A percentile compares a stretch with the other conserved stretches of the same genome.
phyloP scores from a whole-genome alignment of 2,329 filamentous ascomycete genomes.

The Nemania bipapillata region DNA sequence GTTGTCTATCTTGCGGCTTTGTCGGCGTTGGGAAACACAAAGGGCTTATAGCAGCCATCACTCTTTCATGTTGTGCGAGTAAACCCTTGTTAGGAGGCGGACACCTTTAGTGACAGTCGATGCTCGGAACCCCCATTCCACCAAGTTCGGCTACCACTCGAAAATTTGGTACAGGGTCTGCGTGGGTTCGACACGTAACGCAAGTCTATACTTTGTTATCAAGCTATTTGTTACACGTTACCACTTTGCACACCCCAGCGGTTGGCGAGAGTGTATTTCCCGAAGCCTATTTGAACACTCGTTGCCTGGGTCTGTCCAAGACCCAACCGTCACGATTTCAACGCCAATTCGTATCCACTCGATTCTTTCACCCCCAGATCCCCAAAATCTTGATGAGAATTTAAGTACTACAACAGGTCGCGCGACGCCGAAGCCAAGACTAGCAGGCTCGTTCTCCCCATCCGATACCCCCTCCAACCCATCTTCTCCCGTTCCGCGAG shows the following conservation, averaged over 20 bases:
- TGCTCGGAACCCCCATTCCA: constrained; percentile 7
- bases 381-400: constrained; percentile 55
- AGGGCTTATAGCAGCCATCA: constrained; percentile 1
- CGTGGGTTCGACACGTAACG: neutral
- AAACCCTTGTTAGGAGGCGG: constrained; percentile 18
- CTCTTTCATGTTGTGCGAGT: constrained; percentile 20
- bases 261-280: constrained; percentile 29
- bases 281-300: constrained; percentile 34
- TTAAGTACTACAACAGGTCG: constrained; percentile 49
- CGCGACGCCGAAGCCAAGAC: constrained; percentile 53
- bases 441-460: constrained; percentile 51
- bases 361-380: constrained; percentile 61
- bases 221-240: constrained; percentile 21
- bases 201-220: constrained; percentile 3
- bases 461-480: constrained; percentile 48
- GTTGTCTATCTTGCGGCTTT: constrained; percentile 7
- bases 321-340: constrained; percentile 62
- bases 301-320: constrained; percentile 53
- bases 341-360: constrained; percentile 63
- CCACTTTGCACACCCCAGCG: constrained; percentile 35
- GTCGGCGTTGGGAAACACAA: neutral
- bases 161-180: neutral
- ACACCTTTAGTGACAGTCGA: constrained; percentile 9
- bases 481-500: constrained; percentile 44
- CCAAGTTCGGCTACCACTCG: constrained; percentile 19